Percentiles rank a stretch among this genome's conserved stretches.
Conservation (phyloP, 495 filamentous ascomycete species). For the Podospora pseudocomata region DNA sequence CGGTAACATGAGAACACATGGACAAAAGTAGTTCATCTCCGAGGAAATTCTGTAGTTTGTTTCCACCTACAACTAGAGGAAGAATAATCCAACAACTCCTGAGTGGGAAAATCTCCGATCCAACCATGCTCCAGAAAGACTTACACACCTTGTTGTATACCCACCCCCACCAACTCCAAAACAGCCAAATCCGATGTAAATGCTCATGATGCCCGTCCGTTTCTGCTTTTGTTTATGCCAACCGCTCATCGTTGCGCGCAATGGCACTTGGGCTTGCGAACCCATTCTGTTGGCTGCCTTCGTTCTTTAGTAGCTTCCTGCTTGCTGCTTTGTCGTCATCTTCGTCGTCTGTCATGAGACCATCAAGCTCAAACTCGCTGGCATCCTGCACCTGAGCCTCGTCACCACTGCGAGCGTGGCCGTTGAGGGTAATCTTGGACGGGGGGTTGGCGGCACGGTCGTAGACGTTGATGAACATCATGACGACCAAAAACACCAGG, state of each 20-base stretch:
- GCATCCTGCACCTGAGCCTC: conserved; percentile 62
- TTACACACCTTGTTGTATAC: not conserved
- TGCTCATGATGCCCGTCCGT: not conserved
- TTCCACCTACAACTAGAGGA: not conserved
- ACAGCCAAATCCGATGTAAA: not conserved
- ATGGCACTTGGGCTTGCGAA: conserved; percentile 39
- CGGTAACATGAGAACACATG: not conserved
- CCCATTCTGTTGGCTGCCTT: conserved; percentile 30
- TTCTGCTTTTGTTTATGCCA: conserved; percentile 10
- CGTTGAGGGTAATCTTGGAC: conserved; percentile 24
- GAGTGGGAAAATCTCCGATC: not conserved
- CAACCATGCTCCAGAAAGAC: not conserved
- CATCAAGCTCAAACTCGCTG: conserved; percentile 87
- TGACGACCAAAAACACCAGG: conserved; percentile 82
- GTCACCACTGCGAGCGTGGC: conserved; percentile 40
- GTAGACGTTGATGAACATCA: conserved; percentile 80
- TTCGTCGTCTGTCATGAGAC: conserved; percentile 81
- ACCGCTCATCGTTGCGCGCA: conserved; percentile 31
- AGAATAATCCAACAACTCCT: not conserved
- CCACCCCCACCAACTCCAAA: not conserved
- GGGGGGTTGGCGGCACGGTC: conserved; percentile 49
- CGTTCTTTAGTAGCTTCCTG: conserved; percentile 37
- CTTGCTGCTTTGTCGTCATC: conserved; percentile 50
- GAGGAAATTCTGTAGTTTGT: not conserved
- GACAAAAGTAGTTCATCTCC: not conserved